Conservation (phyloP, 176 grass and related monocot species). For the Zea mays region Zm-B73-REFERENCE-NAM-5.0 NC_050098.1:108251001-108251500, state of each 20-base stretch:
- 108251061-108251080: no score
- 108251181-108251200: no score
- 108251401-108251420: background rate
- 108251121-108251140: no score
- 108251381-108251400: conserved; percentile 37
- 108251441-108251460: conserved; percentile 34
- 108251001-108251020: no score
- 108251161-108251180: no score
- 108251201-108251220: no score
- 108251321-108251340: conserved; percentile 22
- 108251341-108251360: conserved; percentile 16
- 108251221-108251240: background rate
- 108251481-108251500: background rate
- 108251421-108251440: background rate
- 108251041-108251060: no score
- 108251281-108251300: background rate
- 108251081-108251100: no score
- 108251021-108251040: no score
- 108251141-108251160: no score
- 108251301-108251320: conserved; percentile 38
- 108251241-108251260: conserved; percentile 13
- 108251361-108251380: background rate
- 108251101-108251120: no score
- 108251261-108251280: conserved; percentile 33
- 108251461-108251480: conserved; percentile 7